These are phyloP conservation scores for Alternaria triticina DNA, from an alignment of 2,329 filamentous ascomycete species.

Conservation along the genomic window DNA sequence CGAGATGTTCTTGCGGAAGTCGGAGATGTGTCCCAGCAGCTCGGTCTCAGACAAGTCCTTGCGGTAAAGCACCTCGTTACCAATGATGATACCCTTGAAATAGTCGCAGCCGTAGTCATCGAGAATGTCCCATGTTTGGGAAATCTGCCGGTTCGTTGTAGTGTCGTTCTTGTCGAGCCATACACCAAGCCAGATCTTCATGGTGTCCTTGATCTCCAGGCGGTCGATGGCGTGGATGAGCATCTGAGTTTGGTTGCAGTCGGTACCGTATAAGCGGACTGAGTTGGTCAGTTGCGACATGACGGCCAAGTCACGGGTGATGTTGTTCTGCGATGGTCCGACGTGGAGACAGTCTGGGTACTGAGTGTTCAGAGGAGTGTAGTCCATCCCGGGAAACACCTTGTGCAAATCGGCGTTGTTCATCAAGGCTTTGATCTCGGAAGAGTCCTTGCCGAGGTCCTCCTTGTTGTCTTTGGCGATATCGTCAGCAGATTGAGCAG, in stretches of 20 bases:
- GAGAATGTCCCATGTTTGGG: slow-evolving; percentile 84
- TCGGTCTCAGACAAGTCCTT: slow-evolving; percentile 69
- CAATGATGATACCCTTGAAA: slow-evolving; percentile 68
- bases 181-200: slow-evolving; percentile 94
- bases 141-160: slow-evolving; percentile 81
- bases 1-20: slow-evolving; percentile 73
- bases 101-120: slow-evolving; percentile 62
- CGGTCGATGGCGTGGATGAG: slow-evolving; percentile 80
- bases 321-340: slow-evolving; percentile 89
- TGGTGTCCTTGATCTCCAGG: slow-evolving; percentile 69
- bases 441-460: slow-evolving; percentile 75
- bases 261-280: slow-evolving; percentile 89
- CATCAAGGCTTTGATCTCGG: slow-evolving; percentile 80
- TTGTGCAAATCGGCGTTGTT: slow-evolving; percentile 84
- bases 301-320: slow-evolving; percentile 89
- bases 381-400: slow-evolving; percentile 94
- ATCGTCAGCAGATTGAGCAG: slow-evolving; percentile 32
- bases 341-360: slow-evolving; percentile 81
- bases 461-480: slow-evolving; percentile 72
- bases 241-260: slow-evolving; percentile 98
- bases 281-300: slow-evolving; percentile 88
- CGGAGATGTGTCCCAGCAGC: slow-evolving; percentile 68
- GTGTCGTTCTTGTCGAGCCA: slow-evolving; percentile 87
- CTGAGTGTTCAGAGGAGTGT: slow-evolving; percentile 89
- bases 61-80: slow-evolving; percentile 68